Conservation (phyloP, 495 filamentous ascomycete species). For the Podospora didyma region DNA sequence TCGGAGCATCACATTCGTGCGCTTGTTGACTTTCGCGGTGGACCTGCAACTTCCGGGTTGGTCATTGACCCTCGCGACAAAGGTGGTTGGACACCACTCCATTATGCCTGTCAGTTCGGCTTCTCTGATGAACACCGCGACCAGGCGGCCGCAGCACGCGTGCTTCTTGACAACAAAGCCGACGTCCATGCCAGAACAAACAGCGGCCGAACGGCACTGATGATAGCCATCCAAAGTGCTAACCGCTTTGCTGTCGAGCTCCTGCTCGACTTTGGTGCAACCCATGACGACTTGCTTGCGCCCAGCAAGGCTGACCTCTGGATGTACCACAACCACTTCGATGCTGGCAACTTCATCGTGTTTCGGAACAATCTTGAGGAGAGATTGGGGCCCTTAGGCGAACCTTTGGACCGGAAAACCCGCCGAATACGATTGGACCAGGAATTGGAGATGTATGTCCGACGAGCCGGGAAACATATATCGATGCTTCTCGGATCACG, state of each 20-base stretch:
- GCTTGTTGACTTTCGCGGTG: slow-evolving; percentile 5
- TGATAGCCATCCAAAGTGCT: no score
- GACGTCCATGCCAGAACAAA: no score
- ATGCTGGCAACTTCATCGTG: not conserved
- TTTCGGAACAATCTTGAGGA: not conserved
- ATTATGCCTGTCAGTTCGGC: slow-evolving; percentile 17
- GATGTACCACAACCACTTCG: no score
- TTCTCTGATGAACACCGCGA: not conserved
- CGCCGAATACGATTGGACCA: no score
- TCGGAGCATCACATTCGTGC: not conserved
- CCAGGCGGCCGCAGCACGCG: not conserved
- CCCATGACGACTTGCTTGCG: not conserved
- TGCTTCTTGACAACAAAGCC: no score
- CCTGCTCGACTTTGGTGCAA: slow-evolving; percentile 11
- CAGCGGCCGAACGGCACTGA: no score
- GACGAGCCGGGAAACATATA: no score
- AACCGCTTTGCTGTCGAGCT: not conserved
- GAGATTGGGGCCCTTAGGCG: no score
- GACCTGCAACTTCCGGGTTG: slow-evolving; percentile 8
- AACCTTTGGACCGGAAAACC: no score
- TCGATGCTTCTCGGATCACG: no score
- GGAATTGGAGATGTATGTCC: no score
- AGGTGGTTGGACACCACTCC: slow-evolving; percentile 17
- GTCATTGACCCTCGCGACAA: slow-evolving; percentile 9
- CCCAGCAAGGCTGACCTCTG: not conserved